Evolutionary conservation across 2,329 filamentous ascomycete genomes (phyloP), one percentile per base, ranked within the genome.

Genomic region (Orbilia oligospora): DNA sequence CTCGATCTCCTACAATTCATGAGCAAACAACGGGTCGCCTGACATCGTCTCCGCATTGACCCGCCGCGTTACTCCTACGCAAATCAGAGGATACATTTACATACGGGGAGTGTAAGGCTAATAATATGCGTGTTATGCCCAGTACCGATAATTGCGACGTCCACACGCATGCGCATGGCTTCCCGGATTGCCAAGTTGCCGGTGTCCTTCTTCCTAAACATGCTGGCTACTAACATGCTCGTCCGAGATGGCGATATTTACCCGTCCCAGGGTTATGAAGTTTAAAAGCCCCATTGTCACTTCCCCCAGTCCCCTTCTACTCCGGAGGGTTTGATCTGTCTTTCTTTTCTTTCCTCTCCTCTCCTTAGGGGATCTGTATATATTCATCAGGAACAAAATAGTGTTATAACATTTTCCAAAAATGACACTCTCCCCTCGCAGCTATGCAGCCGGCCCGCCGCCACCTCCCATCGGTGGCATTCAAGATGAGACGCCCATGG

Each of bases 381-480:
- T 56, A 58, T 48, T 18, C 12, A 38, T 58, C 55, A n/a, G 33
- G 12, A 22, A 41, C 41, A 16, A 20, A 10, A 48, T 16, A 24
- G 18, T 38, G 30, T 49, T 18, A 14, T 5, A 20, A 6, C 9
- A 5, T 41, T 38, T 56, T 27, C 20, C 55, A 27, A 65, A 18
- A n/a, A 65, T 65, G 56, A 55, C 68, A 12, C 41, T 64, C 56
- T 71, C 68, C n/a, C 56, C 55, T 55, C 68, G 46, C 30, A 46
- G 56, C 20, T 61, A 71, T 49, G 44, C 44, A 49, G 20, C 36
- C 36, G 56, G 56, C 20, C 36, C 44, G 55, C 36, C 38, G 20
- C 41, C 41, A 49, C 27, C 51, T 49, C 56, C 55, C 68, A 22
- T 71, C 27, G 68, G 68, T 49, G 68, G 68, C 16, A 71, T 71